phyloP scores from a whole-genome alignment of 306 rosid species.

The Parietaria judaica region DNA sequence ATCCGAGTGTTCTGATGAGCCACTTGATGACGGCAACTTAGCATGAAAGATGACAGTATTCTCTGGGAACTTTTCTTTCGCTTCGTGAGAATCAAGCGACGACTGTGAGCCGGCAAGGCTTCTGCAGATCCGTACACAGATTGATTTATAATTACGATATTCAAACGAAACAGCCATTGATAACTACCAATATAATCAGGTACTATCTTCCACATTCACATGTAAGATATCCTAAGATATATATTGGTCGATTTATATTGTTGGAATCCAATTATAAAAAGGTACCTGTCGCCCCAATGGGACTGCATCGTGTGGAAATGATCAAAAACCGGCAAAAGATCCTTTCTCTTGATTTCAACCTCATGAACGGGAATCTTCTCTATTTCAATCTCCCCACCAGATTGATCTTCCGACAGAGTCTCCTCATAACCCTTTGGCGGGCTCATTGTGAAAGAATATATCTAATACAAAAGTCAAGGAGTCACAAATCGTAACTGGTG shows the following conservation, averaged over 20 bases:
- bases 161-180: not conserved
- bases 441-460: constrained; percentile 59
- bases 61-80: constrained; percentile 40
- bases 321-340: constrained; percentile 71
- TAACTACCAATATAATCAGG: not conserved
- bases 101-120: constrained; percentile 44
- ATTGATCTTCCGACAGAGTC: constrained; percentile 23
- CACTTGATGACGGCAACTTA: constrained; percentile 34
- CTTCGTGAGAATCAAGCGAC: constrained; percentile 57
- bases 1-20: constrained; percentile 38
- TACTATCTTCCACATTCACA: not conserved
- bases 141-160: constrained; percentile 3
- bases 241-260: constrained; percentile 7
- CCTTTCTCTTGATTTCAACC: constrained; percentile 71
- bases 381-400: constrained; percentile 71
- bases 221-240: constrained; percentile 12
- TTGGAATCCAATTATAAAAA: constrained; percentile 1
- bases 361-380: constrained; percentile 59
- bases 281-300: constrained; percentile 70
- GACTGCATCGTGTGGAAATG: constrained; percentile 59
- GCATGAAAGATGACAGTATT: constrained; percentile 35
- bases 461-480: constrained; percentile 34
- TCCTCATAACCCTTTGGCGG: constrained; percentile 36
- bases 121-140: constrained; percentile 32
- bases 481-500: constrained; percentile 16